These are phyloP conservation scores for Saturnispora saitoi DNA, from an alignment of 805 yeast species.

Conservation along the genomic window DNA sequence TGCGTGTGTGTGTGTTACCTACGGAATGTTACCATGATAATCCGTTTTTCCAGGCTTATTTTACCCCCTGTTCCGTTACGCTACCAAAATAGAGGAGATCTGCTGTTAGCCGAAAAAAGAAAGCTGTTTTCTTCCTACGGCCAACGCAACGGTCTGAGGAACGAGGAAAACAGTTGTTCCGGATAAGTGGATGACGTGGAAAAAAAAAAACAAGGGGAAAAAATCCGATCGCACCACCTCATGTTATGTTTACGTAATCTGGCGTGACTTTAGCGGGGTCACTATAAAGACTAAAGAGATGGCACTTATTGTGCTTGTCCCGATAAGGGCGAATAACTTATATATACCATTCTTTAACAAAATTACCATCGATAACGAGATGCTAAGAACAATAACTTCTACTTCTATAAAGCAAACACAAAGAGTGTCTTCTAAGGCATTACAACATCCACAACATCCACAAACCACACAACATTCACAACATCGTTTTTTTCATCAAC, in stretches of 20 bases:
- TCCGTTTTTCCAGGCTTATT: too few species aligned
- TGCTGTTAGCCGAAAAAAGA: too few species aligned
- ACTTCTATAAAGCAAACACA: conserved; percentile 27
- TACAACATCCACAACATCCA: conserved; percentile 20
- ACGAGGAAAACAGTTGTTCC: background rate
- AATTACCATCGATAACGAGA: conserved; percentile 4
- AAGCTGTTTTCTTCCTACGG: too few species aligned
- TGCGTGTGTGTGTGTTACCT: too few species aligned
- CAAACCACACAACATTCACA: background rate
- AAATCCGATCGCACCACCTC: conserved; percentile 6
- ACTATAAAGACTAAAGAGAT: background rate
- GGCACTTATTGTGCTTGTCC: background rate
- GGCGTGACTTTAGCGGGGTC: conserved; percentile 11
- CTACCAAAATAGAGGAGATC: too few species aligned
- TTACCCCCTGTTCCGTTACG: too few species aligned
- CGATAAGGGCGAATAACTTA: background rate
- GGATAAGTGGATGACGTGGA: background rate
- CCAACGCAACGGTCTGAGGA: background rate
- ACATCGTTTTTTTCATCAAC: conserved; percentile 11
- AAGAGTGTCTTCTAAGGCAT: conserved; percentile 26
- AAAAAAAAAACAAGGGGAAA: background rate
- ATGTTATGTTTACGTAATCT: conserved; percentile 9
- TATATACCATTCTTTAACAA: background rate
- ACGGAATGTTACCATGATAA: too few species aligned
- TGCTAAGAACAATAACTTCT: conserved; percentile 27